These are phyloP conservation scores for Boletus rufocinnamomeus DNA, from an alignment of 768 basidiomycete species.

Conservation along the genomic window DNA sequence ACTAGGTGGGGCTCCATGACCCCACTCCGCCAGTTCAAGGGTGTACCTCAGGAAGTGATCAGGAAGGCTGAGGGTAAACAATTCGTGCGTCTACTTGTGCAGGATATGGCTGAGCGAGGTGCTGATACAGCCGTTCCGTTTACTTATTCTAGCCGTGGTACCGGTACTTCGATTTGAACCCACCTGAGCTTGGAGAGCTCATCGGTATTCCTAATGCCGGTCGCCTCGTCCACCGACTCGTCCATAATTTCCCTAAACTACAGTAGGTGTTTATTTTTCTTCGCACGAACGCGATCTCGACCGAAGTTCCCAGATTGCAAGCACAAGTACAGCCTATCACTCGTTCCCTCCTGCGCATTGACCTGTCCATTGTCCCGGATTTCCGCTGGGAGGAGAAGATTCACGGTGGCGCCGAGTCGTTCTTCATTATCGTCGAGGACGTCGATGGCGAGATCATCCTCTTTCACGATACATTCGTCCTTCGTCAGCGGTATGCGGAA, in stretches of 20 bases:
- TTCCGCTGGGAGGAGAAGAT: conserved; percentile 98
- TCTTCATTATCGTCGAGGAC: conserved; percentile 94
- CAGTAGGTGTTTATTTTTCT: conserved; percentile 51
- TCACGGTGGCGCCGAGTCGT: conserved; percentile 85
- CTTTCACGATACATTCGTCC: conserved; percentile 91
- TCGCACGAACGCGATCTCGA: not conserved
- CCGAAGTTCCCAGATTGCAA: conserved; percentile 57
- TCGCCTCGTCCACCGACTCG: conserved; percentile 85
- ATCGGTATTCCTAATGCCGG: conserved; percentile 95
- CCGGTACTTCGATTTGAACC: conserved; percentile 90
- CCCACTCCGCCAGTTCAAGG: conserved; percentile 93
- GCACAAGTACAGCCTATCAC: conserved; percentile 98
- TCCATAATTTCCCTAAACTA: conserved; percentile 95
- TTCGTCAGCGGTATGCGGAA: conserved; percentile 88
- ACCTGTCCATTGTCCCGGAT: conserved; percentile 94
- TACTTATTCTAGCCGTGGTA: conserved; percentile 74
- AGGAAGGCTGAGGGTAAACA: conserved; percentile 95
- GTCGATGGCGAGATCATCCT: conserved; percentile 96
- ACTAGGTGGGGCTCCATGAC: conserved; percentile 97
- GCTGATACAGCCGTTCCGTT: not conserved
- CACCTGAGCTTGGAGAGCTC: conserved; percentile 93
- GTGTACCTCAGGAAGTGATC: conserved; percentile 81
- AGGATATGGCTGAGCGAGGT: not conserved
- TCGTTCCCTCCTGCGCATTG: conserved; percentile 86
- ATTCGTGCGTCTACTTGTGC: conserved; percentile 61